These are phyloP conservation scores for Neurospora hispaniola DNA, from an alignment of 495 filamentous ascomycete genomes.

Conservation along the genomic window DNA sequence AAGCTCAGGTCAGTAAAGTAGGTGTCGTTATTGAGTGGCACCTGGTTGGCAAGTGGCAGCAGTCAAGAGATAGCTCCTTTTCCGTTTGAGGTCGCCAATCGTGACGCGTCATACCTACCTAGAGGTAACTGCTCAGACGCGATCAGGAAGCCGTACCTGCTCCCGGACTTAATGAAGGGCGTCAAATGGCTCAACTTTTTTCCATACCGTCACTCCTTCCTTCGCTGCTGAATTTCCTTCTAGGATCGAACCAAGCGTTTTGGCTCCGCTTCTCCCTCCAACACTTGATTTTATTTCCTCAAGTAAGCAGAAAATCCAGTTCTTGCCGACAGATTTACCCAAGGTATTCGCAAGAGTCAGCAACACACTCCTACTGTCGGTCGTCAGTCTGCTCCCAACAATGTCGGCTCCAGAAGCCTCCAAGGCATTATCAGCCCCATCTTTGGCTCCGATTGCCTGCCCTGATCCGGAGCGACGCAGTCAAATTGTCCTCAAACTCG, in stretches of 20 bases:
- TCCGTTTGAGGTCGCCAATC: background rate
- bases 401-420: background rate
- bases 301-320: background rate
- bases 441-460: background rate
- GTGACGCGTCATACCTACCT: background rate
- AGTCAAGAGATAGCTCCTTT: background rate
- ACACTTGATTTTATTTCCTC: background rate
- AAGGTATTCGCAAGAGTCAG: background rate
- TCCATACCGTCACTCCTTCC: background rate
- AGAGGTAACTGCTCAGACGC: background rate
- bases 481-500: background rate
- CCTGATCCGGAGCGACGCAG: background rate
- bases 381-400: background rate
- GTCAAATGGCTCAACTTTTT: background rate
- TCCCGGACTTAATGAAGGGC: background rate
- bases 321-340: background rate
- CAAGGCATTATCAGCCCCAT: background rate
- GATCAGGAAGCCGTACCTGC: background rate
- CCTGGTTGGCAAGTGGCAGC: background rate
- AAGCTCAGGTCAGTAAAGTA: background rate
- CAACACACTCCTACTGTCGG: background rate
- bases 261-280: background rate
- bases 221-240: background rate
- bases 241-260: background rate
- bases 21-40: background rate